A percentile compares a stretch with the other conserved stretches of the same genome.
Conservation (phyloP, 1,139 yeast genomes). For the Suhomyces yuchorum region DNA sequence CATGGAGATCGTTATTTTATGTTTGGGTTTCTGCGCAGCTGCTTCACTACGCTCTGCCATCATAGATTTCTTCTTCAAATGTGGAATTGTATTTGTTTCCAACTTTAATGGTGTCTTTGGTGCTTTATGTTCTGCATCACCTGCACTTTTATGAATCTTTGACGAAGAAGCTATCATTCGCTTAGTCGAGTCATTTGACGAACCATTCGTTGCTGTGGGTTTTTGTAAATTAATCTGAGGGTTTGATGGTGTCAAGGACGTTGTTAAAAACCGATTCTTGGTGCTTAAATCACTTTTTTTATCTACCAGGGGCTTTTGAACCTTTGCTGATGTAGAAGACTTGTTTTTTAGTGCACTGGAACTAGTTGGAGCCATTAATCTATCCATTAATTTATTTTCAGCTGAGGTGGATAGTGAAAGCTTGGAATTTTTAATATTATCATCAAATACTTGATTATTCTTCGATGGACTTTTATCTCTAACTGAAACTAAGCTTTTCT, state of each 20-base stretch:
- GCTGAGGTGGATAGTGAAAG: background rate
- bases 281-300: conserved; percentile 12
- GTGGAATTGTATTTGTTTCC: conserved; percentile 23
- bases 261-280: conserved; percentile 40
- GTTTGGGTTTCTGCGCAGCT: conserved; percentile 32
- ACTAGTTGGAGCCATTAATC: conserved; percentile 32
- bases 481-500: background rate
- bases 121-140: conserved; percentile 17
- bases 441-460: too few species aligned
- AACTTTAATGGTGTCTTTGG: conserved; percentile 18
- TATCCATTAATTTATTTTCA: conserved; percentile 19
- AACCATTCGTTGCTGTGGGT: conserved; percentile 8
- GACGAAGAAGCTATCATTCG: conserved; percentile 18
- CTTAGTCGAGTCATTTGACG: conserved; percentile 5
- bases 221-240: conserved; percentile 19
- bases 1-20: conserved; percentile 33
- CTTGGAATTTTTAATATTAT: background rate
- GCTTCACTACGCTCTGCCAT: conserved; percentile 35
- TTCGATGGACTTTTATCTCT: background rate
- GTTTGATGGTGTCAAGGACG: conserved; percentile 35
- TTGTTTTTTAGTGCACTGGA: conserved; percentile 33
- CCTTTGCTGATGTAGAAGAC: conserved; percentile 8
- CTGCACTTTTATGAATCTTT: conserved; percentile 13
- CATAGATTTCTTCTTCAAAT: conserved; percentile 34
- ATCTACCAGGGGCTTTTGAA: conserved; percentile 13